These are phyloP conservation scores for Diaporthe velutina DNA, from an alignment of 2,329 filamentous ascomycete species.

Conservation along the genomic window DNA sequence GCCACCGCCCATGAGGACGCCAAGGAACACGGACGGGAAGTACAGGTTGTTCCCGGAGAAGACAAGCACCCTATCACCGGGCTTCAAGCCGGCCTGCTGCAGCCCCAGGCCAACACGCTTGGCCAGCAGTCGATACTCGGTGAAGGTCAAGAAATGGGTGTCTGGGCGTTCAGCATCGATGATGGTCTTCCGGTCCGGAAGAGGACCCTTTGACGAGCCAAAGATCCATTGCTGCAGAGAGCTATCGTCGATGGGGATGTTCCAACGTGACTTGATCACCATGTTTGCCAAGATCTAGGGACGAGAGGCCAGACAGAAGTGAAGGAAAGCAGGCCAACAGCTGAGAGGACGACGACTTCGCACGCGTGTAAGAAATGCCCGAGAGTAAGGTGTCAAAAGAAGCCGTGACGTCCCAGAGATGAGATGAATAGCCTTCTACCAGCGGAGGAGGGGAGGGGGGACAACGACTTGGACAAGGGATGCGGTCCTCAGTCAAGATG, in stretches of 20 bases:
- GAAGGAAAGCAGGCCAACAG: not conserved
- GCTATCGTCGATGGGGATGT: conserved; percentile 57
- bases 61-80: conserved; percentile 78
- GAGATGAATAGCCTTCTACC: not conserved
- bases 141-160: conserved; percentile 73
- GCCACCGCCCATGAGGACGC: conserved; percentile 81
- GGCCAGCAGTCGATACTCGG: conserved; percentile 76
- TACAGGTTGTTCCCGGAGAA: conserved; percentile 82
- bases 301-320: not conserved
- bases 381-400: conserved; percentile 4
- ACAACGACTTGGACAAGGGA: not conserved
- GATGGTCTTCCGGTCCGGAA: conserved; percentile 62
- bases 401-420: conserved; percentile 15
- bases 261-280: conserved; percentile 63
- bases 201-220: conserved; percentile 57
- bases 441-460: not conserved
- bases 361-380: not conserved
- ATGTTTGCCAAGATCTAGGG: conserved; percentile 47
- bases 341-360: not conserved
- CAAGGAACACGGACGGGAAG: conserved; percentile 78
- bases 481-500: conserved; percentile 20
- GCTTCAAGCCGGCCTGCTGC: conserved; percentile 71
- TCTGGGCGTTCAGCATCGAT: conserved; percentile 77
- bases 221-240: conserved; percentile 70
- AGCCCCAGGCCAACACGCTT: conserved; percentile 81